Conservation (phyloP, 2,329 filamentous ascomycete genomes). For the Pezizomycotina sp. region DNA sequence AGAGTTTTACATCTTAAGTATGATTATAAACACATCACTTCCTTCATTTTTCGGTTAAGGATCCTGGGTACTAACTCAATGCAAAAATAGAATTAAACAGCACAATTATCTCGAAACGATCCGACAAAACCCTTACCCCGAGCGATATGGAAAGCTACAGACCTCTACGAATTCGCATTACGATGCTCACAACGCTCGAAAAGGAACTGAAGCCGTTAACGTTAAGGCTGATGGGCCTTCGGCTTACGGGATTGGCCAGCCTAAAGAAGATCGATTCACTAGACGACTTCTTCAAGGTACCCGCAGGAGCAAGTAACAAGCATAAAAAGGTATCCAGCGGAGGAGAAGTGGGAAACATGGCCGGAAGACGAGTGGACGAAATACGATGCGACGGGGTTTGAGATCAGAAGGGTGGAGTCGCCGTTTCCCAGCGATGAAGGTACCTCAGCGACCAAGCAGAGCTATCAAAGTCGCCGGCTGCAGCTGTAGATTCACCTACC, state of each 20-base stretch:
- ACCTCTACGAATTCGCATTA: conserved; percentile 64
- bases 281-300: conserved; percentile 46
- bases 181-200: conserved; percentile 60
- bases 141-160: conserved; percentile 55
- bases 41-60: too few relatives aligned
- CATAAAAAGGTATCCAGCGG: conserved; percentile 30
- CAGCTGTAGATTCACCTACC: too few relatives aligned
- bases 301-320: conserved; percentile 28
- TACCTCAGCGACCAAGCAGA: conserved; percentile 21
- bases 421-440: conserved; percentile 28
- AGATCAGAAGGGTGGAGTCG: conserved; percentile 25
- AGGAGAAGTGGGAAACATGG: conserved; percentile 48
- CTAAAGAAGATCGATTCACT: conserved; percentile 68
- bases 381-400: conserved; percentile 18
- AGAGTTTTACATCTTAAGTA: conserved; percentile 82
- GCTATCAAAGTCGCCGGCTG: conserved; percentile 23
- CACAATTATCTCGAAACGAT: conserved; percentile 88
- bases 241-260: conserved; percentile 73
- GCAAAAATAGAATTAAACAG: too few relatives aligned
- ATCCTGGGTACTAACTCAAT: too few relatives aligned
- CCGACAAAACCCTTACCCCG: conserved; percentile 60
- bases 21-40: too few relatives aligned
- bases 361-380: conserved; percentile 44
- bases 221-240: conserved; percentile 69
- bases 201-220: conserved; percentile 32